phyloP scores from a whole-genome alignment of 140 eudicot genomes.

The Stevia rebaudiana region DNA sequence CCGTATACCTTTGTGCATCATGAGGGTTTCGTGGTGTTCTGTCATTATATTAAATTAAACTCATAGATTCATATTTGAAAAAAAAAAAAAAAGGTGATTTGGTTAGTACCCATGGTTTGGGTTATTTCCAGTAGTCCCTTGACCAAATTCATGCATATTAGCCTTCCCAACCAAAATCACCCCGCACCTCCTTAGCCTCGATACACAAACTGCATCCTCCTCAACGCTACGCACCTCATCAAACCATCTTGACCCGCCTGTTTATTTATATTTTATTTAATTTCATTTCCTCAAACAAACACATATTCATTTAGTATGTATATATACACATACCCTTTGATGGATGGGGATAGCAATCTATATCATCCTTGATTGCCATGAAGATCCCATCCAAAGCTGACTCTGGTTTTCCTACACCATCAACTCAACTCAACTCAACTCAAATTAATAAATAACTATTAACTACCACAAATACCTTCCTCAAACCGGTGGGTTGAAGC shows the following conservation, averaged over 20 bases:
- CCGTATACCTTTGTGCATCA: slow-evolving; percentile 76
- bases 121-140: slow-evolving; percentile 96
- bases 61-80: no score
- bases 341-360: slow-evolving; percentile 87
- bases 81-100: no score
- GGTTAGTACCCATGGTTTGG: slow-evolving; percentile 98
- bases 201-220: slow-evolving; percentile 83
- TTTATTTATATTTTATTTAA: no score
- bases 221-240: slow-evolving; percentile 41
- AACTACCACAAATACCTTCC: no score
- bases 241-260: slow-evolving; percentile 85
- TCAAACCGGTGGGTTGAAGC: slow-evolving; percentile 84
- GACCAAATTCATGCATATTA: slow-evolving; percentile 96
- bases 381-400: slow-evolving; percentile 87
- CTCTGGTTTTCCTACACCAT: slow-evolving; percentile 81
- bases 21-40: slow-evolving; percentile 96
- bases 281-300: neutral
- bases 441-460: neutral
- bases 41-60: no score
- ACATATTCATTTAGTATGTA: neutral
- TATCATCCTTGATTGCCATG: slow-evolving; percentile 96
- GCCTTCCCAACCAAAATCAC: slow-evolving; percentile 91
- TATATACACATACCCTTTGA: slow-evolving; percentile 45
- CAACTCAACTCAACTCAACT: slow-evolving; percentile 2
- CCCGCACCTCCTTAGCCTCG: slow-evolving; percentile 78